Conservation (phyloP, 768 basidiomycete genomes). For the Rhodotorula graminis region DNA sequence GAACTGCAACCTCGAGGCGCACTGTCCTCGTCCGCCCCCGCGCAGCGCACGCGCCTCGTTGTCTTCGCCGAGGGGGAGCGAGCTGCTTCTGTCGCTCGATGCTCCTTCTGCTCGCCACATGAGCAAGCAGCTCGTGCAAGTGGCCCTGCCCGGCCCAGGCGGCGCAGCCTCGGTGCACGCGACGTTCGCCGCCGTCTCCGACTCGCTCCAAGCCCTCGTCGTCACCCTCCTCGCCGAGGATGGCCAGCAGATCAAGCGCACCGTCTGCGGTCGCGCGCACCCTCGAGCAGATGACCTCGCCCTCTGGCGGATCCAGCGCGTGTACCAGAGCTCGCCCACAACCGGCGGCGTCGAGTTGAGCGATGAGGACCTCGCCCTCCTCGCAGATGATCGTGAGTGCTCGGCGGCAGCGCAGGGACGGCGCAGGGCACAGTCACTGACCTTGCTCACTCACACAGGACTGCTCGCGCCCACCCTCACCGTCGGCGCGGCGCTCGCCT, state of each 20-base stretch:
- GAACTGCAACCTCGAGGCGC: not conserved
- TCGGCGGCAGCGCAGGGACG: not conserved
- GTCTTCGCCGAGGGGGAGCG: not conserved
- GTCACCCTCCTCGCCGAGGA: conserved; percentile 27
- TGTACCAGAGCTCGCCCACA: conserved; percentile 13
- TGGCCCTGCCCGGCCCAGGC: conserved; percentile 24
- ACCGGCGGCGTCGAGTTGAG: conserved; percentile 65
- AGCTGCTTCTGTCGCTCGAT: not conserved
- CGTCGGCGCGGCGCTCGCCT: conserved; percentile 40
- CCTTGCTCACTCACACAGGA: not conserved
- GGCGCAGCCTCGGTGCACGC: conserved; percentile 12
- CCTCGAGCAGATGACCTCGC: not conserved
- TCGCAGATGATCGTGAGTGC: conserved; percentile 46
- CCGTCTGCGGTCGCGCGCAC: conserved; percentile 8
- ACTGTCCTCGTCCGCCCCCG: not conserved
- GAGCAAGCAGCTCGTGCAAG: conserved; percentile 32
- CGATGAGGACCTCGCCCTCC: conserved; percentile 61
- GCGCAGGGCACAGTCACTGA: not conserved
- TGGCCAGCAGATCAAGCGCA: conserved; percentile 25
- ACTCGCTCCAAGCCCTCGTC: conserved; percentile 23
- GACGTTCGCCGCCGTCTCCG: conserved; percentile 13
- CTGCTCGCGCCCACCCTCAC: conserved; percentile 8
- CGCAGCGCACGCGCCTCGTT: not conserved
- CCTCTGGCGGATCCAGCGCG: conserved; percentile 37
- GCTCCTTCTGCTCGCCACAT: not conserved